Evolutionary conservation across 2,329 filamentous ascomycete genomes (phyloP), one percentile per base, ranked within the genome.

Genomic region (Ophiosphaerella narmari): DNA sequence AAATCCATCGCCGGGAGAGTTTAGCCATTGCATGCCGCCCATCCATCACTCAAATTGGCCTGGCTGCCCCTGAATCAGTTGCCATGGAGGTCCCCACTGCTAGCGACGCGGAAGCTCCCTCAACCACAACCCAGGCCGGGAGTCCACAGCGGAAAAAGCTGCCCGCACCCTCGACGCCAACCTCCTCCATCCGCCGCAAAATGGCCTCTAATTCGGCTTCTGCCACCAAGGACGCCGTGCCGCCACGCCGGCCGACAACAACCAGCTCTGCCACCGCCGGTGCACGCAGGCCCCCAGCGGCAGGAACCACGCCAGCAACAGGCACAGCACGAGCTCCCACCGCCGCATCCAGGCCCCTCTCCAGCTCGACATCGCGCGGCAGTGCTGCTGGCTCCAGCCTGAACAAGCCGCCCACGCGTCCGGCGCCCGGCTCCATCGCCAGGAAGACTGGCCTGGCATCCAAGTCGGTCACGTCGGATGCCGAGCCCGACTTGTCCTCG

Each of bases 331-430:
- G 64, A 49, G 47, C 62, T 16, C 49, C 64, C 7, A 55, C 69
- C 9, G 62, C 52, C 55, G 63, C 68, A 52, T 63, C 67, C 8
- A 66, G 58, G 48, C 52, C 68, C 7, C 52, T 54, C 24, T 35
- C 60, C 33, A 61, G 53, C 54, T 47, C 67, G 5, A 60, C 66
- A 7, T 51, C 59, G n/a, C 66, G 70, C 39, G 56, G 63, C 5
- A 57, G 62, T 26, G 57, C 63, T 3, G 44, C 54, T 2, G 70
- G 63, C 8, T 65, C 64, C 7, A 68, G 65, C 49, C 50, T 72
- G 55, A 73, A 62, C 60, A 73, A 72, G 59, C 67, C 70, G 13
- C 66, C 70, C 36, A 72, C 69, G 56, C 70, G 70, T 56, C 67
- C 69, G 7, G 54, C 59, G 7, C 46, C 66, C 1, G 60, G 62